Evolutionary conservation across 805 yeast genomes (phyloP).

Genomic region (Cyberlindnera suaveolens): DNA sequence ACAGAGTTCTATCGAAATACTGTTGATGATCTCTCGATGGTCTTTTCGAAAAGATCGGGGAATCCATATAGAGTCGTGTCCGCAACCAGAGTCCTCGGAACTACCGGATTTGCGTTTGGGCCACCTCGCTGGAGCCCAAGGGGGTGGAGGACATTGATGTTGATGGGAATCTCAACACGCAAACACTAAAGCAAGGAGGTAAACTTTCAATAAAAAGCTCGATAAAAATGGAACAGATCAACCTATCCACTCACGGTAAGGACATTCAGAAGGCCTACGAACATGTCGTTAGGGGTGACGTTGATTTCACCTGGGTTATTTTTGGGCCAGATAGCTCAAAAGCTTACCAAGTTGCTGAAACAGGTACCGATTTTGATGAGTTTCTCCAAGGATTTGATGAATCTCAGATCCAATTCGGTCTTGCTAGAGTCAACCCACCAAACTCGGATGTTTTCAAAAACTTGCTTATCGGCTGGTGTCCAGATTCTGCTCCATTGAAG

Average conservation of each 20-base stretch:
- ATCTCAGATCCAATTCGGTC: conserved; percentile 84
- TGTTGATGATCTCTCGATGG: no score
- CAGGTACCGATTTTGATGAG: conserved; percentile 64
- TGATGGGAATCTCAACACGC: no score
- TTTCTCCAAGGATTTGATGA: conserved; percentile 81
- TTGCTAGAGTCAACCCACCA: conserved; percentile 81
- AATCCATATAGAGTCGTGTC: no score
- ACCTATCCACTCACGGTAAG: conserved; percentile 61
- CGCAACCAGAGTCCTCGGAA: no score
- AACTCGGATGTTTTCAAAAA: conserved; percentile 87
- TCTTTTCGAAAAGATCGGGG: no score
- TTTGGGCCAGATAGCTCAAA: conserved; percentile 63
- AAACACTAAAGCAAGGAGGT: no score
- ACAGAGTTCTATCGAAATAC: no score
- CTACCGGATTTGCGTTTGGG: no score
- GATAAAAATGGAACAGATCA: conserved; percentile 37
- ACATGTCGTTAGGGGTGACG: conserved; percentile 72
- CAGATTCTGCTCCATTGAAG: conserved; percentile 86
- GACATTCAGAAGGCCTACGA: conserved; percentile 73
- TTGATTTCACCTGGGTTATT: conserved; percentile 66
- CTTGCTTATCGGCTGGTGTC: conserved; percentile 91
- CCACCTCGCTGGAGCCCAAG: no score
- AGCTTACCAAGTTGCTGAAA: conserved; percentile 35
- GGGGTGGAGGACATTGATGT: no score
- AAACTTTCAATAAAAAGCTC: neutral